Conservation (phyloP, 2,329 filamentous ascomycete species). For the Stylonectria norvegica region DNA sequence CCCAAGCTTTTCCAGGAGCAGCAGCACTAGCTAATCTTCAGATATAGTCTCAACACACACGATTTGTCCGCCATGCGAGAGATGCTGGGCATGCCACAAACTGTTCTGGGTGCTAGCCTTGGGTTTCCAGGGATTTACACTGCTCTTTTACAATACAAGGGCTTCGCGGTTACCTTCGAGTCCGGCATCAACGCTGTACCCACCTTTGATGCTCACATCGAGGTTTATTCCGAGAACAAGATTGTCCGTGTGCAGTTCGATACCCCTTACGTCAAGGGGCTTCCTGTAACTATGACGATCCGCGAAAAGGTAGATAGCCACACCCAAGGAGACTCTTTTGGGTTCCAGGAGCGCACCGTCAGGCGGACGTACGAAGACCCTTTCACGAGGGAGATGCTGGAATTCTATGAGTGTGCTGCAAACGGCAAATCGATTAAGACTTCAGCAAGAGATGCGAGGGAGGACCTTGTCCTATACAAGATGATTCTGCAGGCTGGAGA, state of each 20-base stretch:
- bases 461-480: conserved; percentile 31
- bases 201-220: conserved; percentile 49
- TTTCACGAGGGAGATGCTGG: conserved; percentile 36
- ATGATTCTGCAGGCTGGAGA: conserved; percentile 27
- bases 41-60: conserved; percentile 8
- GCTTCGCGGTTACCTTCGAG: conserved; percentile 55
- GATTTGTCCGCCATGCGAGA: conserved; percentile 21
- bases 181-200: conserved; percentile 52
- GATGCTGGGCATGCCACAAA: conserved; percentile 17
- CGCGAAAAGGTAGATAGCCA: conserved; percentile 37
- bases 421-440: conserved; percentile 26
- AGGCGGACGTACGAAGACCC: conserved; percentile 44
- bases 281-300: conserved; percentile 48
- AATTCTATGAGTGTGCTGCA: conserved; percentile 30
- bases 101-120: conserved; percentile 26
- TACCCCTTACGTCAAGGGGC: conserved; percentile 55
- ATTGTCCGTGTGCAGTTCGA: conserved; percentile 53
- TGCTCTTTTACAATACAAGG: conserved; percentile 43
- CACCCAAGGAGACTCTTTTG: conserved; percentile 3
- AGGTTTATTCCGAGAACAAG: conserved; percentile 52
- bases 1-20: background rate
- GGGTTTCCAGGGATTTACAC: conserved; percentile 30
- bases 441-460: conserved; percentile 24
- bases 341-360: conserved; percentile 38
- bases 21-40: background rate